A percentile compares a stretch with the other conserved stretches of the same genome.
These are phyloP conservation scores for Candida sp. DNA, from an alignment of 1,139 yeast genomes.

Conservation along the genomic window DNA sequence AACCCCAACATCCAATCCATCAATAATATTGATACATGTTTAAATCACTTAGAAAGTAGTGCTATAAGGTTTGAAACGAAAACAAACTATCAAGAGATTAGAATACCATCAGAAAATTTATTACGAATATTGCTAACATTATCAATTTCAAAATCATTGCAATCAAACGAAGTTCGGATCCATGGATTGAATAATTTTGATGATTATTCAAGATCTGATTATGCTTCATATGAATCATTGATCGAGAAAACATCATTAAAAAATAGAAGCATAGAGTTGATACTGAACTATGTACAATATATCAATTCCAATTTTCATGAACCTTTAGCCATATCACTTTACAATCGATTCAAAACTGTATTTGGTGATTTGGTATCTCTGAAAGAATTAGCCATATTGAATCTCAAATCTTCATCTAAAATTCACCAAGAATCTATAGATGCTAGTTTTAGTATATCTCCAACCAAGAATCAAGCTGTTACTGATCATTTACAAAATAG, in stretches of 20 bases:
- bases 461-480: background rate
- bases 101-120: conserved; percentile 21
- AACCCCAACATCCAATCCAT: conserved; percentile 22
- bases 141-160: conserved; percentile 5
- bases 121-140: conserved; percentile 30
- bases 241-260: conserved; percentile 18
- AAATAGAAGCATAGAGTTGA: conserved; percentile 16
- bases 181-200: conserved; percentile 18
- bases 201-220: conserved; percentile 15
- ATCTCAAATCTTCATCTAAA: background rate
- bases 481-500: background rate
- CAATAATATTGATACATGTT: conserved; percentile 26
- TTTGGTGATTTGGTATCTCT: background rate
- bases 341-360: background rate
- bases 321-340: background rate
- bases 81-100: conserved; percentile 2
- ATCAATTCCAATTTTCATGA: background rate
- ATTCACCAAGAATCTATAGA: background rate
- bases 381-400: background rate
- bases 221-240: conserved; percentile 16
- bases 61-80: conserved; percentile 2
- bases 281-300: conserved; percentile 11
- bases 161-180: background rate
- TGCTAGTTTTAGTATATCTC: background rate
- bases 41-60: conserved; percentile 22